Evolutionary conservation across 129 eudicot genomes (phyloP).

Genomic region (Saposhnikovia divaricata): DNA sequence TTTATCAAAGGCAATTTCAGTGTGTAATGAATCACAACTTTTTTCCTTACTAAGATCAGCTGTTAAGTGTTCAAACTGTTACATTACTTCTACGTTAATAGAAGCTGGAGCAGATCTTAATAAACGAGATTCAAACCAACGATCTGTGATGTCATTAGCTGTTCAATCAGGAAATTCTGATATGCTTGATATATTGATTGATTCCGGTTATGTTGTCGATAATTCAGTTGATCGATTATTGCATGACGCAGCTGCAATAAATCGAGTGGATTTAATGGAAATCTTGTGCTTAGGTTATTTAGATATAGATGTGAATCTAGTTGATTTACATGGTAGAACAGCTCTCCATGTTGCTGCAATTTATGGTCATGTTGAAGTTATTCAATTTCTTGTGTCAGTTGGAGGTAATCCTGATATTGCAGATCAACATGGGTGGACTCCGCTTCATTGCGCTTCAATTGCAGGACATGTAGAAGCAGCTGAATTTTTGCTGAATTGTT

Average conservation of each 20-base stretch:
- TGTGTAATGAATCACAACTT: slow-evolving; percentile 29
- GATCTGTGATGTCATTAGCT: slow-evolving; percentile 46
- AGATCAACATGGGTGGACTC: slow-evolving; percentile 43
- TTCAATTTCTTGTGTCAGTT: slow-evolving; percentile 48
- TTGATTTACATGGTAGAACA: slow-evolving; percentile 40
- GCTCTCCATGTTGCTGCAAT: slow-evolving; percentile 55
- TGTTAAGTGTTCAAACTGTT: slow-evolving; percentile 22
- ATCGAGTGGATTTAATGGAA: slow-evolving; percentile 50
- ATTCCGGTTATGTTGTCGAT: slow-evolving; percentile 37
- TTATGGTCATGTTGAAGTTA: slow-evolving; percentile 31
- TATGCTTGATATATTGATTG: slow-evolving; percentile 33
- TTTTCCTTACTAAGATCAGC: slow-evolving; percentile 34
- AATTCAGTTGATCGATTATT: slow-evolving; percentile 34
- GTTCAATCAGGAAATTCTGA: slow-evolving; percentile 37
- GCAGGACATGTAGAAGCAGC: slow-evolving; percentile 44
- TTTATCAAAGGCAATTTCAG: slow-evolving; percentile 33
- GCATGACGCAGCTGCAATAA: slow-evolving; percentile 42
- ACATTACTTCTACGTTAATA: slow-evolving; percentile 30
- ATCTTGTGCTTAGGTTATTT: slow-evolving; percentile 38
- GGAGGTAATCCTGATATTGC: slow-evolving; percentile 44
- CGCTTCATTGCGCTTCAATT: slow-evolving; percentile 46
- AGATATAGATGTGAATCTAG: slow-evolving; percentile 48
- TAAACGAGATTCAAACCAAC: slow-evolving; percentile 18
- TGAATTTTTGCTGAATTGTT: slow-evolving; percentile 32
- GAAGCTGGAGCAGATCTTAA: slow-evolving; percentile 43